Evolutionary conservation across 768 basidiomycete species (phyloP), one percentile per base, ranked within the genome.

Genomic region (Phaffia tasmanica): DNA sequence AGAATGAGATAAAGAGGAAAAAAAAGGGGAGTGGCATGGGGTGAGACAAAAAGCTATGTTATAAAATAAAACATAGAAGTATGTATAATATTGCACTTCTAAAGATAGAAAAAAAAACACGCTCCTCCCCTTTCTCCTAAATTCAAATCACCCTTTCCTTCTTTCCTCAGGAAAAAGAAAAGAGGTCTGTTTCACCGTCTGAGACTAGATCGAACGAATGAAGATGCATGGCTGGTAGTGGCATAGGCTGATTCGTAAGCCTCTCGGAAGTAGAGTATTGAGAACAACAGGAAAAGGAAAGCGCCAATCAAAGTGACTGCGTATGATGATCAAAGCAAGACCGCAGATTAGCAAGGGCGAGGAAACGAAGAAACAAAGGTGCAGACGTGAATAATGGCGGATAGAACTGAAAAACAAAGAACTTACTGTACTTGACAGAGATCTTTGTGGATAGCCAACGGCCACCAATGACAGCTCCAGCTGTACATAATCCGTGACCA

Each of bases 391-490:
- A 32, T 23, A 35, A 32, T 14, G 51, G 21, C 5, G 46, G n/a
- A 55, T 18, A 32, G n/a, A 57, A 29, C 15, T 35, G 25, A 23
- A 21, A 15, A 46, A 19, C 23, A 42, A 5, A 3, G 25, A 57
- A 78, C 87, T 68, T 64, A 93, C 91, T 87, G 74, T 92, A 86
- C 76, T 94, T 97, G 57, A 95, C 88, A 21, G 89, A 92, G 70
- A 99, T 89, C 78, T 90, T 92, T 2, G 87, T 93, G 0, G 92
- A 91, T 35, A 97, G 79, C 74, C 87, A 95, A 21, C 89, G 83
- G 2, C 95, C 95, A 0, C 89, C 93, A n/a, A 95, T 79, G 57
- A 98, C 90, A 9, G 94, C 95, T 0, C 92, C 81, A 1, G 83
- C 82, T 0, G 92, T 95, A 77, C 93, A 98, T 65, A 83, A 81